Base-by-base conservation (phyloP, 1,284 basidiomycete genomes). In the Anthracocystis setariae region DNA sequence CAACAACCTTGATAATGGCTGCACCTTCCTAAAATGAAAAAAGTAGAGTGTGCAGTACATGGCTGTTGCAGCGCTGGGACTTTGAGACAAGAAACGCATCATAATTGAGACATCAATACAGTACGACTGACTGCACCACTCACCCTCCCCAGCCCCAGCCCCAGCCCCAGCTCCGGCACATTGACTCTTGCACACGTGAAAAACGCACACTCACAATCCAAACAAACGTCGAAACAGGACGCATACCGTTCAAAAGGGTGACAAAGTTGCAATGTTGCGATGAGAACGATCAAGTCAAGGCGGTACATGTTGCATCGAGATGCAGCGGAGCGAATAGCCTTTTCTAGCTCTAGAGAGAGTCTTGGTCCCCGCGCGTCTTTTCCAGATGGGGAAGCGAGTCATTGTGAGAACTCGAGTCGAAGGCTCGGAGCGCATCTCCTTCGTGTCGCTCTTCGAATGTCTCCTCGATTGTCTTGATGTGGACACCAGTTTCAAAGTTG, bases 401-500 rank as follows among this genome's bases (percentile, higher is more conserved):
- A 37, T 65, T 71, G 53, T 74, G 62, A 49, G 55, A 68, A 48
- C 66, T 74, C 20, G 71, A 65, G 43, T 69, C 66, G 33, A 51
- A 73, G 35, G 17, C 23, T 13, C 61, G 48, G 21, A 68, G 29
- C 20, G 50, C 59, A 21, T 67, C 73, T 12, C 39, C 59, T 23
- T 74, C 52, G 50, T 72, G 64, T 27, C 73, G 57, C 55, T 76
- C 74, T 59, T 76, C 74, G 44, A 72, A 76, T 10, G 59, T 68
- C 61, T 76, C 74, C 54, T 76, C 74, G 45, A 76, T 73, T 8
- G 74, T 76, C 48, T 66, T 67, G 67, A 76, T 73, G 60, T 74
- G 74, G 37, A 76, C 51, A 42, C 74, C 74, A 15, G 61, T 64
- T 37, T 67, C 66, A 43, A 70, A 62, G 45, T 61, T 47, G 40